A percentile compares a stretch with the other conserved stretches of the same genome.
phyloP scores from a whole-genome alignment of 306 rosid genomes.

The Medicago lupulina region DNA sequence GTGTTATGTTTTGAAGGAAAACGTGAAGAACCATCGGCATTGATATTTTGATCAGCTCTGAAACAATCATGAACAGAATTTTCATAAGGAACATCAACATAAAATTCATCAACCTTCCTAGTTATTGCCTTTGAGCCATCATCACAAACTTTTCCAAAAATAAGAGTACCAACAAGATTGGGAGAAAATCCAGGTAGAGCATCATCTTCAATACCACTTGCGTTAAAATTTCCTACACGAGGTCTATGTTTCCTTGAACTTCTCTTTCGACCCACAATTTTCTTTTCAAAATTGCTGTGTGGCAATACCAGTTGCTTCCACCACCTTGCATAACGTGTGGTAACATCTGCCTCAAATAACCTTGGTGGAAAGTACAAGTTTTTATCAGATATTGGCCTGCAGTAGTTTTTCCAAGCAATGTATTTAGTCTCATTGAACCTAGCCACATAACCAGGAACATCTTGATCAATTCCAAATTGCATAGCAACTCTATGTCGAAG shows the following conservation, averaged over 20 bases:
- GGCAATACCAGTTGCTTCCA: slow-evolving; percentile 27
- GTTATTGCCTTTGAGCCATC: background rate
- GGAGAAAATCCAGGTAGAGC: slow-evolving; percentile 30
- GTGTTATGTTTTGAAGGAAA: no score
- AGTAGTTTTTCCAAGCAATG: no score
- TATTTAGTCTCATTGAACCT: no score
- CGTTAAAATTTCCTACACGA: slow-evolving; percentile 11
- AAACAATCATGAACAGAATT: background rate
- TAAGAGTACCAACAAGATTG: background rate
- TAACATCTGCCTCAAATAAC: no score
- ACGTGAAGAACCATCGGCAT: background rate
- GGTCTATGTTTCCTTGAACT: background rate
- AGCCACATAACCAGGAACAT: no score
- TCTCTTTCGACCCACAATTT: slow-evolving; percentile 19
- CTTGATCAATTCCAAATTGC: no score
- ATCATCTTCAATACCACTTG: slow-evolving; percentile 14
- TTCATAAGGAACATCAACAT: background rate
- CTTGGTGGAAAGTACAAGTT: no score
- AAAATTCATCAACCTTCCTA: background rate
- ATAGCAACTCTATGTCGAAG: slow-evolving; percentile 40
- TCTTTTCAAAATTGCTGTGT: slow-evolving; percentile 1
- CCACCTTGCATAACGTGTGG: slow-evolving; percentile 31
- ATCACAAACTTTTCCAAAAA: background rate
- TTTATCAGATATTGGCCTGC: no score
- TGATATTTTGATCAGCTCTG: background rate